Conservation (phyloP, 768 basidiomycete genomes). For the Panaeolus papilionaceus region DNA sequence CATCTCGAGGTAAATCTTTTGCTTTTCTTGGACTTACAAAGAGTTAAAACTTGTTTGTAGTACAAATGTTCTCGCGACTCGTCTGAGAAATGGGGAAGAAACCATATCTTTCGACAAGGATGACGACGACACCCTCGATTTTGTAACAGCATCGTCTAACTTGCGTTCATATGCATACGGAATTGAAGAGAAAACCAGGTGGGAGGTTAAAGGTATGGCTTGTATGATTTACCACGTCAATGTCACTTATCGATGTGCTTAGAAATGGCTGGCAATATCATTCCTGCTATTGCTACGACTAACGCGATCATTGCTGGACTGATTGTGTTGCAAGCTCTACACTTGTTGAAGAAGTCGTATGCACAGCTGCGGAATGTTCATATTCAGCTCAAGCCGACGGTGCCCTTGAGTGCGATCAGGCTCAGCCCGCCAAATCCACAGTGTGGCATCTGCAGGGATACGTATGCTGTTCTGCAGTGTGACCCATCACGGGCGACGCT, state of each 20-base stretch:
- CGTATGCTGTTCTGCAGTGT: constrained; percentile 76
- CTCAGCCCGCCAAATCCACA: constrained; percentile 72
- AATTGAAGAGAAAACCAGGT: constrained; percentile 88
- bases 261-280: constrained; percentile 99
- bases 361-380: constrained; percentile 75
- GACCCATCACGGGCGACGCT: constrained; percentile 75
- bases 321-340: constrained; percentile 91
- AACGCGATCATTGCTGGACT: constrained; percentile 97
- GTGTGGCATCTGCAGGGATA: constrained; percentile 89
- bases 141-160: constrained; percentile 95
- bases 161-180: constrained; percentile 90
- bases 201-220: constrained; percentile 91
- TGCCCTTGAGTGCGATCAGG: constrained; percentile 76
- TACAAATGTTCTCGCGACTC: constrained; percentile 77
- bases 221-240: background rate
- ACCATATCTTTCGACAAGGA: constrained; percentile 96
- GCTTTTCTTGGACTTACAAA: background rate
- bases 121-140: constrained; percentile 95
- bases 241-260: constrained; percentile 11
- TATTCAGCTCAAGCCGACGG: constrained; percentile 75
- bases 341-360: constrained; percentile 75
- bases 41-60: constrained; percentile 45
- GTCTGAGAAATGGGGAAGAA: constrained; percentile 68
- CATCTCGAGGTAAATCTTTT: constrained; percentile 70
- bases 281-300: constrained; percentile 98